These are phyloP conservation scores for Fusarium cicatricum DNA, from an alignment of 2,329 filamentous ascomycete species.

Conservation along the genomic window DNA sequence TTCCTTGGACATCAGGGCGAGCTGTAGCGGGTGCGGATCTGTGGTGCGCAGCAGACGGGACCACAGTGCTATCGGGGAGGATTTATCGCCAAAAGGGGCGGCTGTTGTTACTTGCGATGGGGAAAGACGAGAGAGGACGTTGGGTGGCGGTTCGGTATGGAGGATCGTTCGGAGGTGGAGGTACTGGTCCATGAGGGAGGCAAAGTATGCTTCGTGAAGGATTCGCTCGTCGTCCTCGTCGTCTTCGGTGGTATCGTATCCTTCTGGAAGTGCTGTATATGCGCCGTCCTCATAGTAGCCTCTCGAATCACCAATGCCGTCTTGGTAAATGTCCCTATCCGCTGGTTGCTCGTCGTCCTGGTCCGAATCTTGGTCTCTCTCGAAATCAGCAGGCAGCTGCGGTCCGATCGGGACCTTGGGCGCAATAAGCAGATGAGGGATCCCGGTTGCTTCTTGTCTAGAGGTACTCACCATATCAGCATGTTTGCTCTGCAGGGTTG, in stretches of 20 bases:
- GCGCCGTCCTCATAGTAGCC: slow-evolving; percentile 82
- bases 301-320: slow-evolving; percentile 60
- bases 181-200: slow-evolving; percentile 72
- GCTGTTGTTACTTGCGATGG: slow-evolving; percentile 64
- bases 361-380: slow-evolving; percentile 32
- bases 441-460: slow-evolving; percentile 77
- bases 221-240: slow-evolving; percentile 42
- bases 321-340: slow-evolving; percentile 57
- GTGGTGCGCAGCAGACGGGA: slow-evolving; percentile 58
- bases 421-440: slow-evolving; percentile 76
- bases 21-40: slow-evolving; percentile 66
- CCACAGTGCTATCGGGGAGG: slow-evolving; percentile 62
- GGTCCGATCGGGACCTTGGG: slow-evolving; percentile 63
- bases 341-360: slow-evolving; percentile 44
- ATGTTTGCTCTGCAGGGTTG: slow-evolving; percentile 33
- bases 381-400: slow-evolving; percentile 53
- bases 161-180: slow-evolving; percentile 68
- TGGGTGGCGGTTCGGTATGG: slow-evolving; percentile 60
- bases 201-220: slow-evolving; percentile 73
- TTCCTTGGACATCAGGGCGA: slow-evolving; percentile 71
- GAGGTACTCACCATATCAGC: slow-evolving; percentile 61
- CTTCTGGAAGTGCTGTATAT: slow-evolving; percentile 70
- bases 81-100: slow-evolving; percentile 59
- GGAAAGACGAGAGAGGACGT: slow-evolving; percentile 62
- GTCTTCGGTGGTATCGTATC: slow-evolving; percentile 37